phyloP scores from a whole-genome alignment of 306 rosid species.

The Rubus parviflorus region DNA sequence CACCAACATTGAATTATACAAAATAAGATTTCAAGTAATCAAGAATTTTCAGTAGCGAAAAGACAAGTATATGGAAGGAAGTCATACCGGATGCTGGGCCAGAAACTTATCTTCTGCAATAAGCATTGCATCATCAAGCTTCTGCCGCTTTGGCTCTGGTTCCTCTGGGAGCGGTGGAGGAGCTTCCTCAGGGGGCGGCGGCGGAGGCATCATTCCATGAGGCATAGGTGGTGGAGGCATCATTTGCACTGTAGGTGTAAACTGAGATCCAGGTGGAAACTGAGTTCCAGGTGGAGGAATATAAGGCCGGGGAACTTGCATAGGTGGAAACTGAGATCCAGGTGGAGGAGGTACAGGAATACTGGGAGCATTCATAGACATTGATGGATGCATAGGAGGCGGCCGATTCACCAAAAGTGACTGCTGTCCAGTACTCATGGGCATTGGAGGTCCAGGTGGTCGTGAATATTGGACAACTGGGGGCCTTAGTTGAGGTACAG shows the following conservation, averaged over 20 bases:
- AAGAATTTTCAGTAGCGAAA: background rate
- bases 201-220: constrained; percentile 79
- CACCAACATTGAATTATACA: background rate
- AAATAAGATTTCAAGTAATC: background rate
- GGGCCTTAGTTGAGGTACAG: constrained; percentile 64
- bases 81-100: constrained; percentile 78
- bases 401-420: constrained; percentile 55
- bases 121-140: constrained; percentile 80
- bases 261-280: constrained; percentile 18
- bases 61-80: constrained; percentile 10
- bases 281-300: constrained; percentile 39
- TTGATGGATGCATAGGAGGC: constrained; percentile 58
- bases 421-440: constrained; percentile 66
- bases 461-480: constrained; percentile 59
- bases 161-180: constrained; percentile 96
- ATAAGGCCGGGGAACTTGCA: constrained; percentile 59
- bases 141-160: constrained; percentile 92
- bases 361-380: constrained; percentile 53
- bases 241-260: constrained; percentile 61
- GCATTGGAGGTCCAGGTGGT: constrained; percentile 64
- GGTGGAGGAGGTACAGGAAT: constrained; percentile 81
- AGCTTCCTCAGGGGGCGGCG: constrained; percentile 95
- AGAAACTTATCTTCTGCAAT: constrained; percentile 87
- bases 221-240: constrained; percentile 89
- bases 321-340: constrained; percentile 75